Base-by-base conservation (phyloP, 805 yeast species). In the Maudiozyma serrabonitensis region DNA sequence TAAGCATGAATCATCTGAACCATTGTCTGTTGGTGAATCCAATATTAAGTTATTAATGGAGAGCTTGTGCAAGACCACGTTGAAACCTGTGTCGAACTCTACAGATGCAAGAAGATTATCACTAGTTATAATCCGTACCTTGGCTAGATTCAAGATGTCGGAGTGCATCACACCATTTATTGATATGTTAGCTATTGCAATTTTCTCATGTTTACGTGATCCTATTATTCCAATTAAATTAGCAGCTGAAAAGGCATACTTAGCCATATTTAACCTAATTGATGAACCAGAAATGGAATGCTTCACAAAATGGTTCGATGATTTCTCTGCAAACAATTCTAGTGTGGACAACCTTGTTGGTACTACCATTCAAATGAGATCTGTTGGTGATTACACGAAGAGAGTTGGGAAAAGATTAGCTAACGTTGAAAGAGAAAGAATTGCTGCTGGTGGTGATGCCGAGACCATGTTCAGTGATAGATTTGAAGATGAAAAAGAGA, bases 371-470 rank as follows among this genome's bases (percentile, higher is more conserved):
- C 84, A 75, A 58, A 62, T 80, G 38, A 78, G 98, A 66, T 85
- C 96, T 0, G 75, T 91, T 54, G 79, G 84, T 23, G 99, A 91
- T 60, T 91, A 87, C 67, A 84, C 95, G 2, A 85, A 80, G 70
- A 80, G 99, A 68, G 96, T 91, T 28, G 97, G 85, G n/a, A 64
- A 74, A 45, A 77, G 97, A 64, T 78, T 91, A 57, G 97, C 96
- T 0, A 73, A 72, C 23, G 89, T 87, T 44, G 96, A 89, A 62
- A 77, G 91, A 60, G 97, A 89, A 59, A 79, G 95, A 73, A 75
- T 88, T 28, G 84, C 78, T 19, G 93, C 88, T 13, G 96, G 96
- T 51, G 96, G 96, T 55, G 96, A 87, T 62, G 85, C 75, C 15
- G 95, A 87, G 59, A 77, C 91, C 0, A 80, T 87, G 76, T 85